Evolutionary conservation across 208 protist genomes (phyloP), one percentile per base, ranked within the genome.

Genomic region (Herpetomonas tarakana): DNA sequence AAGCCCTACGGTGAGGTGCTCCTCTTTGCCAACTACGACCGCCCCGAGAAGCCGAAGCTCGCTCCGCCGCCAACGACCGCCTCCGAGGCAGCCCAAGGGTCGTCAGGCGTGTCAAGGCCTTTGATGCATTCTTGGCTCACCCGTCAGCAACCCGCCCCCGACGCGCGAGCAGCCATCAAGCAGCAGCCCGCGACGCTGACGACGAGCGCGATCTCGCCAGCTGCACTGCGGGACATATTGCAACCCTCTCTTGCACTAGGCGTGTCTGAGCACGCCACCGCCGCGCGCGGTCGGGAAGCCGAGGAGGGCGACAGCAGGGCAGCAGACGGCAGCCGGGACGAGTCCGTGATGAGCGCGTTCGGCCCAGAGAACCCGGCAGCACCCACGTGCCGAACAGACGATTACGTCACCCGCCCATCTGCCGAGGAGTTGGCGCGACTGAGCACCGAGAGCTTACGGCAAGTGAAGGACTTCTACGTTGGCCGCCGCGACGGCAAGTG

Each of bases 1-100:
- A 81, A 74, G 22, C 88, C 88, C 24, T 94, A 94, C 67, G 83
- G 85, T 38, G 81, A 89, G 51, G 59, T 88, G 26, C 69, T 88
- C 2, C 82, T 94, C 39, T 92, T 92, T 65, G 78, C 74, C 24
- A 65, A 65, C 18, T 75, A 88, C 65, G 83, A 94, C 35, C 62
- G 77, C 19, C 72, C 76, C 0, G 65, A 81, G 18, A 31, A 68
- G 24, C 19, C 65, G 0, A 70, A 69, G 52, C 35, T 30, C 25
- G 31, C 49, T 30, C 22, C 50, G 18, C 45, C 49, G 52, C 27
- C 63, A 50, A 78, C 68, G 46, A 62, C 30, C 44, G 64, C 57
- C 64, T 65, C 26, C 45, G 62, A 2, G 55, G 63, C 16, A 65
- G 18, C 55, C 9, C 55, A 2, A 51, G 68, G 4, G 65, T 45